A percentile compares a stretch with the other conserved stretches of the same genome.
Evolutionary conservation across 1,284 basidiomycete genomes (phyloP).

Genomic region (Pterulicium gracile): DNA sequence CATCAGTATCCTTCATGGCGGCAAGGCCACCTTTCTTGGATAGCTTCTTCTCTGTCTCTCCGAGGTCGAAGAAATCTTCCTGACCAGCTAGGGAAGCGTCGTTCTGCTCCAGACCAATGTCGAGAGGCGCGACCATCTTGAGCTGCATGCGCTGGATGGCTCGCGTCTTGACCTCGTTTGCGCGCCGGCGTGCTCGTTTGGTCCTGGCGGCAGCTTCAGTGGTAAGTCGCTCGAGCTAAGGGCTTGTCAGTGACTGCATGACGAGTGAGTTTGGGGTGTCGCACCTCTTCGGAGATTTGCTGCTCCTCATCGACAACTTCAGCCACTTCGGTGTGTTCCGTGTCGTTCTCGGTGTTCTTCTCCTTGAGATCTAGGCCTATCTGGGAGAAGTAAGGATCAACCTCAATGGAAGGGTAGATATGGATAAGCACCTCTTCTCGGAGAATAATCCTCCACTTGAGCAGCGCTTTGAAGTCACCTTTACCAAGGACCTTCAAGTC

Average conservation of each 20-base stretch:
- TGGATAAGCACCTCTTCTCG: slow-evolving; percentile 61
- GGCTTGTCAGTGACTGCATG: no score
- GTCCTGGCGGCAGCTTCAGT: slow-evolving; percentile 64
- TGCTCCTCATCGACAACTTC: slow-evolving; percentile 81
- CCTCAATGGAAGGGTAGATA: slow-evolving; percentile 5
- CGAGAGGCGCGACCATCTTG: slow-evolving; percentile 93
- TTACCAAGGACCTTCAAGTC: slow-evolving; percentile 98
- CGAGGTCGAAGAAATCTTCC: slow-evolving; percentile 83
- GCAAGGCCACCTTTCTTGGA: slow-evolving; percentile 37
- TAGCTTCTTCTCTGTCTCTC: slow-evolving; percentile 44
- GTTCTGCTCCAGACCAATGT: slow-evolving; percentile 85
- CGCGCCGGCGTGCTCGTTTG: slow-evolving; percentile 77
- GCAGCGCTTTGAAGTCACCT: slow-evolving; percentile 88
- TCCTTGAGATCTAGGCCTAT: slow-evolving; percentile 76
- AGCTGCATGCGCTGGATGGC: slow-evolving; percentile 95
- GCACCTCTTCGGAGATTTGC: slow-evolving; percentile 79
- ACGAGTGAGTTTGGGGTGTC: no score
- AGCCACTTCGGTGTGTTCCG: slow-evolving; percentile 65
- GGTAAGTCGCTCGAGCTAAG: slow-evolving; percentile 81
- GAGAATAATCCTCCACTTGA: slow-evolving; percentile 84
- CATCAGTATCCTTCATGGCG: slow-evolving; percentile 31
- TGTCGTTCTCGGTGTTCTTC: slow-evolving; percentile 60
- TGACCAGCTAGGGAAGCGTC: slow-evolving; percentile 68
- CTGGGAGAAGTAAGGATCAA: slow-evolving; percentile 22
- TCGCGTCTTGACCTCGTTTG: slow-evolving; percentile 83